Evolutionary conservation across 306 rosid species (phyloP), one percentile per base, ranked within the genome.

Genomic region (Vigna angularis): DNA sequence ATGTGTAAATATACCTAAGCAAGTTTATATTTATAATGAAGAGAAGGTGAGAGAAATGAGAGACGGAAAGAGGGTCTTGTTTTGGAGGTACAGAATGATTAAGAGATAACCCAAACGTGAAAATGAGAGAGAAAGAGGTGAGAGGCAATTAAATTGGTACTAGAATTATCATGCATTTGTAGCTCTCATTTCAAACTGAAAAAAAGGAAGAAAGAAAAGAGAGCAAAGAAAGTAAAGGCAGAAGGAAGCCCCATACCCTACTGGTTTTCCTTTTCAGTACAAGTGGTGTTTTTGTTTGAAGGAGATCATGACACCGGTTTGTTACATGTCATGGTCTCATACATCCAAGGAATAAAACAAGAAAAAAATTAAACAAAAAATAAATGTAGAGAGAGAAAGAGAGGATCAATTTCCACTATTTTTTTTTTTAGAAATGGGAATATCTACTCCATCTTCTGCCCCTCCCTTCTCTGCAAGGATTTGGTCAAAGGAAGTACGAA

Each of bases 401-500:
- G 48, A 45, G 53, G 32, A 50, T 12, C 24, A 59, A 20, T n/a
- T 76, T 47, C 58, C 42, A 7, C 3, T 67, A 1, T 11, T 0
- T 24, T 32, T 9, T 34, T 77, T 66, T 18, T 73, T 10, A 10
- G 47, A 75, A 69, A 38, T 7, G 61, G 56, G 75, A 68, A 53
- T 32, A 74, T 75, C 64, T 49, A 38, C 34, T 72, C 66, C 74
- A 26, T 36, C 49, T 56, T 36, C 47, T 34, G 5, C 50, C 50
- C 44, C 32, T 74, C 64, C 44, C 24, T 61, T 47, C 45, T 53
- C 47, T 81, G 85, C 51, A 81, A 83, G 75, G 88, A 91, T 91
- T 81, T 70, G 91, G 92, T 91, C 88, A 91, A 91, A 85, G 90
- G 56, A 78, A 86, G 92, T 85, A 88, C 91, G 79, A 30, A 34